Evolutionary conservation across 2,329 filamentous ascomycete genomes (phyloP).

Genomic region (Aspergillus sp.): DNA sequence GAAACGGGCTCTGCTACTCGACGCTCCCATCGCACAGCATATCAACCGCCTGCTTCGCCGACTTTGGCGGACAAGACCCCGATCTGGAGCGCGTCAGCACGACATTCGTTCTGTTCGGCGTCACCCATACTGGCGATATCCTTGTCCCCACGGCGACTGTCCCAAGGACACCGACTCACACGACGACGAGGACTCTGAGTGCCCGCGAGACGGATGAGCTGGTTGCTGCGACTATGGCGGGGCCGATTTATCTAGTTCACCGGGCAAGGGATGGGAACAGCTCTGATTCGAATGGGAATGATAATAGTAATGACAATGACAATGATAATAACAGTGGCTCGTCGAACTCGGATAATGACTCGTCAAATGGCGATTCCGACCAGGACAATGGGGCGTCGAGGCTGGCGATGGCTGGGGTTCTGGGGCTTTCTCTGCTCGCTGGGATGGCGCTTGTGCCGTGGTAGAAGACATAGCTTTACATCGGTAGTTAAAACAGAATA

Average conservation of each 20-base stretch:
- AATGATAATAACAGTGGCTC: background rate
- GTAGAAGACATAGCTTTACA: too few species aligned
- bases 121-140: background rate
- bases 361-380: background rate
- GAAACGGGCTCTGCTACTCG: constrained; percentile 3
- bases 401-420: background rate
- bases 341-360: background rate
- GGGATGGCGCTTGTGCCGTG: too few species aligned
- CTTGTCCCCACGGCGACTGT: background rate
- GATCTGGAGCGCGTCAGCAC: background rate
- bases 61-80: background rate
- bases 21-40: background rate
- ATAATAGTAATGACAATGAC: background rate
- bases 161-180: background rate
- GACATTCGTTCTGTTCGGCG: background rate
- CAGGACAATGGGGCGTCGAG: background rate
- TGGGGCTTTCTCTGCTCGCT: too few species aligned
- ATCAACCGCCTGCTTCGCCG: background rate
- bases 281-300: too few species aligned
- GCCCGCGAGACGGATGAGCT: background rate
- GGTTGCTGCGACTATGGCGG: background rate
- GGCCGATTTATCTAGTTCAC: background rate
- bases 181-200: background rate
- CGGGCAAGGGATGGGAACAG: background rate
- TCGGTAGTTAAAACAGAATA: too few species aligned